Evolutionary conservation across 1,284 basidiomycete genomes (phyloP).

Genomic region (Ceratobasidium theobromae): DNA sequence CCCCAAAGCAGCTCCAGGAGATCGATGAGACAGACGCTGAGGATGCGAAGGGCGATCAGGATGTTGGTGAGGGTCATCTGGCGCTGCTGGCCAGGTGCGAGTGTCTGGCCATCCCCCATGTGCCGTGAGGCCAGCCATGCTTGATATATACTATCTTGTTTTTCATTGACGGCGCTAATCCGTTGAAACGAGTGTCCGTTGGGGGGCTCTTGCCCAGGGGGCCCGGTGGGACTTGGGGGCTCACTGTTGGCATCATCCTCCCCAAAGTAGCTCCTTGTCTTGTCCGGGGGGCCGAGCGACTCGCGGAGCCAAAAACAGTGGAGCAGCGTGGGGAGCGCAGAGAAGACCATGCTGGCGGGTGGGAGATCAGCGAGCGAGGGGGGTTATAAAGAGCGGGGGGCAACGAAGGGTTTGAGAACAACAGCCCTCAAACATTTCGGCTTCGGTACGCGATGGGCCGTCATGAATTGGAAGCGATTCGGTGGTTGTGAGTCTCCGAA

Average conservation of each 20-base stretch:
- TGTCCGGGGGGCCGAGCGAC: slow-evolving; percentile 4
- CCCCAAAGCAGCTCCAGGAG: slow-evolving; percentile 61
- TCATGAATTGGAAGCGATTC: slow-evolving; percentile 22
- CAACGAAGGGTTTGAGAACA: neutral
- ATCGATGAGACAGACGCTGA: slow-evolving; percentile 56
- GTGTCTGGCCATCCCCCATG: slow-evolving; percentile 36
- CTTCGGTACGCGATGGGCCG: slow-evolving; percentile 17
- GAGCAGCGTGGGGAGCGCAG: slow-evolving; percentile 30
- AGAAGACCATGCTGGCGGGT: slow-evolving; percentile 29
- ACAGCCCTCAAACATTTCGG: slow-evolving; percentile 22
- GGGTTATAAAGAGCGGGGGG: slow-evolving; percentile 17
- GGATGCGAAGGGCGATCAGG: slow-evolving; percentile 56
- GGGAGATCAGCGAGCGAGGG: slow-evolving; percentile 8
- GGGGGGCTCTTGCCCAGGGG: neutral
- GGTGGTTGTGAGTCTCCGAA: slow-evolving; percentile 32
- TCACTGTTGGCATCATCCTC: neutral
- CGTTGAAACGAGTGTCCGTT: slow-evolving; percentile 13
- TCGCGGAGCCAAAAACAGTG: slow-evolving; percentile 29
- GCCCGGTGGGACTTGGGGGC: neutral
- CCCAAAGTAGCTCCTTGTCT: neutral
- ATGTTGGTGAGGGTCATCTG: slow-evolving; percentile 57
- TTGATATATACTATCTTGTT: slow-evolving; percentile 28
- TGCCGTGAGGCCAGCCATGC: slow-evolving; percentile 28
- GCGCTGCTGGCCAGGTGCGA: slow-evolving; percentile 68
- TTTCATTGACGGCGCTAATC: slow-evolving; percentile 19